phyloP scores from a whole-genome alignment of 2,329 filamentous ascomycete genomes.

The Aspergillus japonicus region DNA sequence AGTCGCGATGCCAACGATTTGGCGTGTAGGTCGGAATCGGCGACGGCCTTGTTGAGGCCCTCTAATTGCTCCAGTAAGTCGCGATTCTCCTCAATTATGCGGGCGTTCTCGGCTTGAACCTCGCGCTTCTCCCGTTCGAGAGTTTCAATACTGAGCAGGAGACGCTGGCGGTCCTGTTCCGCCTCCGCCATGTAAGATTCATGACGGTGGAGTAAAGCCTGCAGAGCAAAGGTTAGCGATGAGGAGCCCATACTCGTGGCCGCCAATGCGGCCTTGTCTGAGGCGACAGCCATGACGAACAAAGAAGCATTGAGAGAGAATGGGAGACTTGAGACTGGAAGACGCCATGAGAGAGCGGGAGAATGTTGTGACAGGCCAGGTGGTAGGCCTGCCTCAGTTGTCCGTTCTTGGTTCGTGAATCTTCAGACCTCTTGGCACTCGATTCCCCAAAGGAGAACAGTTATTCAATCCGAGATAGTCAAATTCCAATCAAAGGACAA shows the following conservation, averaged over 20 bases:
- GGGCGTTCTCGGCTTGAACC: slow-evolving; percentile 74
- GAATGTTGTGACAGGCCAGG: not conserved
- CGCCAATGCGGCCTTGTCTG: slow-evolving; percentile 23
- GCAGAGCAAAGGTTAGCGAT: slow-evolving; percentile 69
- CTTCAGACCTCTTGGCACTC: not conserved
- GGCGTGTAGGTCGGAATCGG: slow-evolving; percentile 77
- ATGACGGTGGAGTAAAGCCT: slow-evolving; percentile 89
- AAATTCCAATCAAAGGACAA: slow-evolving; percentile 13
- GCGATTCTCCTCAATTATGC: slow-evolving; percentile 79
- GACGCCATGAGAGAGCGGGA: slow-evolving; percentile 22
- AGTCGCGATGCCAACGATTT: slow-evolving; percentile 74
- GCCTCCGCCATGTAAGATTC: slow-evolving; percentile 93
- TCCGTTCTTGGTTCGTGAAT: not conserved
- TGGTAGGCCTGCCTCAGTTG: not conserved
- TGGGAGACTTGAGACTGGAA: slow-evolving; percentile 20
- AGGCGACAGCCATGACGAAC: slow-evolving; percentile 30
- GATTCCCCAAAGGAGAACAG: not conserved
- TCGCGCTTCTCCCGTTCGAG: slow-evolving; percentile 72
- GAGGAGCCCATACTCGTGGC: slow-evolving; percentile 30
- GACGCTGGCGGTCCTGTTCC: slow-evolving; percentile 74
- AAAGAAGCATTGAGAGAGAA: slow-evolving; percentile 31
- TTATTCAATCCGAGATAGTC: not conserved
- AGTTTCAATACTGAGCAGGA: slow-evolving; percentile 70
- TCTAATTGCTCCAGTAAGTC: slow-evolving; percentile 81
- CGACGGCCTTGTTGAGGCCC: slow-evolving; percentile 72